phyloP scores from a whole-genome alignment of 495 filamentous ascomycete species.

The Lindgomyces ingoldianus region DNA sequence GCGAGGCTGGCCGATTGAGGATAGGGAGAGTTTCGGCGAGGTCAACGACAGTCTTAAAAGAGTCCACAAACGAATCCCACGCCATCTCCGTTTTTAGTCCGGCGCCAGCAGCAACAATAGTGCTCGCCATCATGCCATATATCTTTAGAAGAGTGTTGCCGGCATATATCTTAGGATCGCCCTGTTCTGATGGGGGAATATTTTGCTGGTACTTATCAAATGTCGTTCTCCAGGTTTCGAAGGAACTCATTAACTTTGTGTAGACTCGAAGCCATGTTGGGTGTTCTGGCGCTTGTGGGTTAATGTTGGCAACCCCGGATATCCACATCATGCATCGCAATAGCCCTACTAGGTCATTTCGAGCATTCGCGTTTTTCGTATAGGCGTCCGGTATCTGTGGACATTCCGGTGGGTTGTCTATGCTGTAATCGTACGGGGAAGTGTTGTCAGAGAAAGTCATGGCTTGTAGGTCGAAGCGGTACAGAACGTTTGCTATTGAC shows the following conservation, averaged over 20 bases:
- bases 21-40: conserved; percentile 31
- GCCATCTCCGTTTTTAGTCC: conserved; percentile 18
- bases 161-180: conserved; percentile 32
- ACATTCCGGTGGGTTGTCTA: conserved; percentile 23
- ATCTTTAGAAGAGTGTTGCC: conserved; percentile 36
- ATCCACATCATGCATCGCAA: conserved; percentile 38
- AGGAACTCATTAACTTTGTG: conserved; percentile 21
- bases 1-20: conserved; percentile 8
- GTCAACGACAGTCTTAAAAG: conserved; percentile 33
- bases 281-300: conserved; percentile 18
- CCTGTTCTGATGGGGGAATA: conserved; percentile 18
- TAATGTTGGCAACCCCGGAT: conserved; percentile 28
- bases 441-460: conserved; percentile 38
- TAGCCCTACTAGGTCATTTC: conserved; percentile 33
- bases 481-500: conserved; percentile 27
- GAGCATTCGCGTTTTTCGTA: conserved; percentile 17
- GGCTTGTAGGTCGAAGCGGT: conserved; percentile 37
- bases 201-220: conserved; percentile 32
- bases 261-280: conserved; percentile 22
- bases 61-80: conserved; percentile 27
- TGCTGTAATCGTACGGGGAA: conserved; percentile 33
- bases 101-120: conserved; percentile 19
- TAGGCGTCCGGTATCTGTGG: conserved; percentile 23
- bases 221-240: conserved; percentile 18
- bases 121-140: conserved; percentile 23